phyloP scores from a whole-genome alignment of 108 stramenopile genomes.

The Nannochloropsis oceanica region DNA sequence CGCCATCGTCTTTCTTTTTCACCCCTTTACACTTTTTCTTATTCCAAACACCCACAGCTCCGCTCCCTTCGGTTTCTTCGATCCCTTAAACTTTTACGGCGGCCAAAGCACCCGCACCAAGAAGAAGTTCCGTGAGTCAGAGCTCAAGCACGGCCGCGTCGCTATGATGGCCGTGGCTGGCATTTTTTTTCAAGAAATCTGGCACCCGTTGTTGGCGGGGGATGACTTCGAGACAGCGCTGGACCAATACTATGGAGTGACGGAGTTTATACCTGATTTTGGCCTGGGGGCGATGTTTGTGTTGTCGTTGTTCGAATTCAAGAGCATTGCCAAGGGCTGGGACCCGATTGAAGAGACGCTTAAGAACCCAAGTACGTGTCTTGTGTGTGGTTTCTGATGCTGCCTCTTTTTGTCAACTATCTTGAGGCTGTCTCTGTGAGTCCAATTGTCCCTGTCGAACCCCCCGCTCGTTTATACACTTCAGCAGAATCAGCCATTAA shows the following conservation, averaged over 20 bases:
- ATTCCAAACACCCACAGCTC: neutral
- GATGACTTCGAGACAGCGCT: neutral
- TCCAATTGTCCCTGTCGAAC: too few species aligned
- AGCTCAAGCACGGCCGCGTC: constrained; percentile 87
- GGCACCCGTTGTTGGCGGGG: neutral
- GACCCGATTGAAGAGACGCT: neutral
- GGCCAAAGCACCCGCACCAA: neutral
- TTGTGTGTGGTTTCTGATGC: too few species aligned
- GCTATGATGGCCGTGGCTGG: constrained; percentile 88
- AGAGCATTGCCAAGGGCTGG: neutral
- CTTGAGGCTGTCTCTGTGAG: too few species aligned
- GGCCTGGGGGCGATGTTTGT: neutral
- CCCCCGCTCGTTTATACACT: too few species aligned
- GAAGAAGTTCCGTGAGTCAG: constrained; percentile 75
- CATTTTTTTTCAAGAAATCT: constrained; percentile 59
- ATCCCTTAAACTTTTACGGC: neutral
- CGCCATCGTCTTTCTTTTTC: too few species aligned
- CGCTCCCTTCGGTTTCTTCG: neutral
- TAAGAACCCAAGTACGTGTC: neutral
- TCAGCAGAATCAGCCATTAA: too few species aligned
- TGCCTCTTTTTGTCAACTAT: too few species aligned
- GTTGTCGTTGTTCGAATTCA: neutral
- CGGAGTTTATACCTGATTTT: neutral
- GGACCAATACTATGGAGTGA: neutral
- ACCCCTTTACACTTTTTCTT: too few species aligned